Percentiles rank a stretch among this genome's conserved stretches.
phyloP scores from a whole-genome alignment of 371 early-diverging fungal genomes.

The Ordospora colligata region DNA sequence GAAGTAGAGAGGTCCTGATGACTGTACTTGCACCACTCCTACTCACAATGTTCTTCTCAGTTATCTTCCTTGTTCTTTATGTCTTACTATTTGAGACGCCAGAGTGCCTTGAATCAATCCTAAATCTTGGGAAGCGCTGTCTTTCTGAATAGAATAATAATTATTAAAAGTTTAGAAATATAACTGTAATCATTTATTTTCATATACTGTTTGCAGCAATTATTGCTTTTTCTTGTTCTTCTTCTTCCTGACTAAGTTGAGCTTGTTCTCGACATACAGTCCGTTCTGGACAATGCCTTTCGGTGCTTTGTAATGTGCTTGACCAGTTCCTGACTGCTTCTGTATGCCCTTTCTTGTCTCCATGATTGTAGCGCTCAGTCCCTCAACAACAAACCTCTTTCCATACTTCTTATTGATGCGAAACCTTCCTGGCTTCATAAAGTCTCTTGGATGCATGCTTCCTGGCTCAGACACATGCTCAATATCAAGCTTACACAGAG shows the following conservation, averaged over 20 bases:
- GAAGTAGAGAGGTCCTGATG: background rate
- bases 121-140: background rate
- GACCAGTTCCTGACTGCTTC: background rate
- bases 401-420: slow-evolving; percentile 38
- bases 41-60: background rate
- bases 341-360: background rate
- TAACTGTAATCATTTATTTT: background rate
- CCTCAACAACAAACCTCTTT: slow-evolving; percentile 28
- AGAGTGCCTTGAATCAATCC: background rate
- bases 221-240: slow-evolving; percentile 42
- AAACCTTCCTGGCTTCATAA: slow-evolving; percentile 31
- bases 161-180: background rate
- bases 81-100: background rate
- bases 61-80: background rate
- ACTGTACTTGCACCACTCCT: background rate
- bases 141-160: background rate
- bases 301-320: background rate
- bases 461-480: slow-evolving; percentile 21
- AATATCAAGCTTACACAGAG: slow-evolving; percentile 34
- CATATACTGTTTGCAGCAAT: background rate
- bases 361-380: slow-evolving; percentile 13
- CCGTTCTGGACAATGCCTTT: slow-evolving; percentile 6
- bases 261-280: slow-evolving; percentile 34
- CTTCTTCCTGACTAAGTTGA: slow-evolving; percentile 36
- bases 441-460: slow-evolving; percentile 45